A percentile compares a stretch with the other conserved stretches of the same genome.
These are phyloP conservation scores for Geranium brycei DNA, from an alignment of 345 rosid genomes.

Conservation along the genomic window DNA sequence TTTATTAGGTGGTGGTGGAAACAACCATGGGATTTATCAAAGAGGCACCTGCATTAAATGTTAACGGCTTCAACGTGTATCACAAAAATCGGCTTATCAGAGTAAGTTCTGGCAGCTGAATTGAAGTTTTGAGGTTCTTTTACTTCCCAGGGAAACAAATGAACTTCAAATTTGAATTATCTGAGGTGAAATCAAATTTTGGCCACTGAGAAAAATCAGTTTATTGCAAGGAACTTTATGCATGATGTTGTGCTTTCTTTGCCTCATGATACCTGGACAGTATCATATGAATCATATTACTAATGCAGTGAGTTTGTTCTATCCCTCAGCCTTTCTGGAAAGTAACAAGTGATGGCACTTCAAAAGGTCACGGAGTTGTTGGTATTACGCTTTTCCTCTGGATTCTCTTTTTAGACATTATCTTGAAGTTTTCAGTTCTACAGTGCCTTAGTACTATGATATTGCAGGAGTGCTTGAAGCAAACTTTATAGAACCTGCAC, in stretches of 20 bases:
- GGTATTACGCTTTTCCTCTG: conserved; percentile 33
- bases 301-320: conserved; percentile 13
- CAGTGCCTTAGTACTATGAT: conserved; percentile 10
- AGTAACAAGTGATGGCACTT: conserved; percentile 41
- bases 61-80: conserved; percentile 68
- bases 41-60: conserved; percentile 43
- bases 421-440: conserved; percentile 10
- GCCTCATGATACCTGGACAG: background rate
- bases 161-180: background rate
- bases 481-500: conserved; percentile 92
- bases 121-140: conserved; percentile 1
- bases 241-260: background rate
- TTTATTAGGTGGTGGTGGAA: conserved; percentile 40
- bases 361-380: conserved; percentile 56
- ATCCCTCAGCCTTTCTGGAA: conserved; percentile 84
- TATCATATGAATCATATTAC: conserved; percentile 3
- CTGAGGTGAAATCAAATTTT: background rate
- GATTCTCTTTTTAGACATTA: conserved; percentile 6
- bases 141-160: background rate
- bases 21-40: conserved; percentile 67
- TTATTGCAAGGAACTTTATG: background rate
- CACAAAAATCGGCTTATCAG: conserved; percentile 89
- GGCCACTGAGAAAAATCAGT: background rate
- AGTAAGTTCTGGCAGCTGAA: conserved; percentile 29
- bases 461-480: conserved; percentile 85